phyloP scores from a whole-genome alignment of 257 asterid species.

The Nicotiana paniculata region DNA sequence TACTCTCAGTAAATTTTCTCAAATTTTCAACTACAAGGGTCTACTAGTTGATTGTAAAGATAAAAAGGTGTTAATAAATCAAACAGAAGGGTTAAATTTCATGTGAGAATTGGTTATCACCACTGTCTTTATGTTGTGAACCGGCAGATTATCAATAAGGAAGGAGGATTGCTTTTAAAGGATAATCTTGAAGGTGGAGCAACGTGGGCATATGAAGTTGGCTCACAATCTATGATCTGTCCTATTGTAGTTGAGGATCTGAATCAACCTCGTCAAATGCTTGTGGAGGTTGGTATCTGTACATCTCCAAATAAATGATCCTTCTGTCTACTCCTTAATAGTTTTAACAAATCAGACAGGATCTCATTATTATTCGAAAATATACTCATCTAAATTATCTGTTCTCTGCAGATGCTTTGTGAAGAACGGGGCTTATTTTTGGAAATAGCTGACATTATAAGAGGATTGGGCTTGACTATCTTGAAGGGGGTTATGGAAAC shows the following conservation, averaged over 20 bases:
- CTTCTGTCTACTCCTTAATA: neutral
- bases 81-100: neutral
- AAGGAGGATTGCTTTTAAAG: constrained; percentile 61
- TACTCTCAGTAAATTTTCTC: neutral
- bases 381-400: neutral
- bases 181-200: constrained; percentile 83
- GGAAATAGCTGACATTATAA: constrained; percentile 87
- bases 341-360: neutral
- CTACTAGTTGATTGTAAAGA: neutral
- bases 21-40: neutral
- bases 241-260: constrained; percentile 93
- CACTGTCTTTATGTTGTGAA: constrained; percentile 8
- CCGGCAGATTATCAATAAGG: constrained; percentile 60
- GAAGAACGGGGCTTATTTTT: constrained; percentile 80
- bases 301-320: neutral
- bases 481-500: constrained; percentile 91
- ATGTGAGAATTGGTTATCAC: neutral
- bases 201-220: constrained; percentile 96
- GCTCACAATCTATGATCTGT: constrained; percentile 74
- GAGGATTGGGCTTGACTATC: constrained; percentile 84
- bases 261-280: constrained; percentile 88
- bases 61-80: neutral
- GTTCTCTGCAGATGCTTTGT: constrained; percentile 62
- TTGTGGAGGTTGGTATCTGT: constrained; percentile 53
- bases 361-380: neutral